Conservation (phyloP, 1,284 basidiomycete species). For the Athelia sp. region DNA sequence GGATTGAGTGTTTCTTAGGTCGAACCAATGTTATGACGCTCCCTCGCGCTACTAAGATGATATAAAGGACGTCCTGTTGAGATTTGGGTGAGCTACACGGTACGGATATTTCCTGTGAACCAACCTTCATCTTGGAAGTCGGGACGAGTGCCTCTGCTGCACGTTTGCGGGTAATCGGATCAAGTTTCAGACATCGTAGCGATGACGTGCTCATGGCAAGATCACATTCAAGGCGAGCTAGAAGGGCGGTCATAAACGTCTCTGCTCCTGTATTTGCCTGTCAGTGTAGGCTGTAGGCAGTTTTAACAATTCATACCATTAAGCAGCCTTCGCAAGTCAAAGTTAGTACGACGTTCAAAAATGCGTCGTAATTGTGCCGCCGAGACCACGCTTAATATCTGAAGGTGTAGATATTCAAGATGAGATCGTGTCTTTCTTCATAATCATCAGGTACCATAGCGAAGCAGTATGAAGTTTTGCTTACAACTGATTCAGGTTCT, state of each 20-base stretch:
- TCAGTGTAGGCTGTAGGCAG: slow-evolving; percentile 3
- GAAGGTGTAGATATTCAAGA: slow-evolving; percentile 91
- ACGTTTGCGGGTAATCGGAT: slow-evolving; percentile 61
- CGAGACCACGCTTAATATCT: slow-evolving; percentile 88
- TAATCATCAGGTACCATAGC: slow-evolving; percentile 26
- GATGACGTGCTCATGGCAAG: slow-evolving; percentile 79
- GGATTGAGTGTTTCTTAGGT: slow-evolving; percentile 90
- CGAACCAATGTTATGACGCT: slow-evolving; percentile 85
- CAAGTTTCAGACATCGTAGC: slow-evolving; percentile 75
- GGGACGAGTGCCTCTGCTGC: slow-evolving; percentile 77
- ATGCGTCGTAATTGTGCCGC: slow-evolving; percentile 79
- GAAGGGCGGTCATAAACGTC: slow-evolving; percentile 68
- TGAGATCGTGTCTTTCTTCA: slow-evolving; percentile 85
- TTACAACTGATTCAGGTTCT: slow-evolving; percentile 89
- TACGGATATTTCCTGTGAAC: slow-evolving; percentile 10
- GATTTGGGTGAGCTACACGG: not conserved
- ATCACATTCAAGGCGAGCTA: slow-evolving; percentile 71
- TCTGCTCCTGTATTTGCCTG: slow-evolving; percentile 62
- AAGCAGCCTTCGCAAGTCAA: slow-evolving; percentile 83
- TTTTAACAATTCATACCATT: slow-evolving; percentile 50
- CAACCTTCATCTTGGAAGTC: slow-evolving; percentile 73
- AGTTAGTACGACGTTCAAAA: slow-evolving; percentile 87
- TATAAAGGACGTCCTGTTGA: slow-evolving; percentile 81
- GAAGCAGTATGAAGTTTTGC: slow-evolving; percentile 25
- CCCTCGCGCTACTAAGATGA: slow-evolving; percentile 76